phyloP scores from a whole-genome alignment of 2,329 filamentous ascomycete genomes.

The Dothistroma septosporum region DNA sequence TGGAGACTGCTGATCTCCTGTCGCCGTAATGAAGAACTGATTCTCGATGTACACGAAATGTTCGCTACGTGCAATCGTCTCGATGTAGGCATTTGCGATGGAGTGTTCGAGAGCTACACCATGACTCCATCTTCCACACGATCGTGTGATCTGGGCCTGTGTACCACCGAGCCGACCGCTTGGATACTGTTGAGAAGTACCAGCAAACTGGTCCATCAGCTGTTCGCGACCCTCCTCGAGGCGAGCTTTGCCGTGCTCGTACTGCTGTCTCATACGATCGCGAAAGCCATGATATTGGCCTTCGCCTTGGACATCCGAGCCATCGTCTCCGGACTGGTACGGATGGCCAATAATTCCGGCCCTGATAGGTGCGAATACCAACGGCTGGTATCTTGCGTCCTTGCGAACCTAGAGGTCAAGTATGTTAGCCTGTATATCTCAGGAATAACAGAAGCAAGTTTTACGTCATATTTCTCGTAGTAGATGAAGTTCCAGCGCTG shows the following conservation, averaged over 20 bases:
- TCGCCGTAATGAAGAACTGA: conserved; percentile 81
- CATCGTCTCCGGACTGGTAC: conserved; percentile 26
- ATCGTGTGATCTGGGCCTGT: conserved; percentile 72
- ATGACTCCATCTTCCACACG: conserved; percentile 53
- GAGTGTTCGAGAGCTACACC: conserved; percentile 58
- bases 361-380: conserved; percentile 36
- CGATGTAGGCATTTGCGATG: conserved; percentile 90
- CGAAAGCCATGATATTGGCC: conserved; percentile 33
- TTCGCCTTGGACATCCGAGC: conserved; percentile 24
- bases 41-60: conserved; percentile 95
- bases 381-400: conserved; percentile 46
- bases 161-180: conserved; percentile 62
- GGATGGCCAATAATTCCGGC: conserved; percentile 34
- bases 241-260: conserved; percentile 23
- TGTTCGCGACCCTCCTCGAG: conserved; percentile 26
- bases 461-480: conserved; percentile 67
- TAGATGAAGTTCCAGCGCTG: conserved; percentile 93
- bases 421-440: too few relatives aligned
- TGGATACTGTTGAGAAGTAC: conserved; percentile 20
- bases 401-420: conserved; percentile 38
- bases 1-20: conserved; percentile 63
- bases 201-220: conserved; percentile 18
- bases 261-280: conserved; percentile 30
- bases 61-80: conserved; percentile 89
- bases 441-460: too few relatives aligned